These are phyloP conservation scores for Hypoxylon cercidicola DNA, from an alignment of 495 filamentous ascomycete species.

Conservation along the genomic window DNA sequence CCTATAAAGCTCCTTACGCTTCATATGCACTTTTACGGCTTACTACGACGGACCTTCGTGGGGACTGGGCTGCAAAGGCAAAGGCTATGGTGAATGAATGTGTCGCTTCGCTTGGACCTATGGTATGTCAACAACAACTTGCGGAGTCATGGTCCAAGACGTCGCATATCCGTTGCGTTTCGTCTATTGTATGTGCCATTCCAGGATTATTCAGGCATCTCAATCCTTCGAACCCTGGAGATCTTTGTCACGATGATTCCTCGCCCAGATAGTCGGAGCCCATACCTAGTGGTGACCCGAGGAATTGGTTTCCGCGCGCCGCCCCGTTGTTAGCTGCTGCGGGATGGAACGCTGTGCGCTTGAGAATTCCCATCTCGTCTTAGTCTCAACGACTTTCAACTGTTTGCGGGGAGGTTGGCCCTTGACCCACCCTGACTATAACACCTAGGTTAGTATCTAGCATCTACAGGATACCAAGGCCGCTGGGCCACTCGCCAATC, in stretches of 20 bases:
- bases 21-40: not conserved
- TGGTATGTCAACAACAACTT: too few species aligned
- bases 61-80: too few species aligned
- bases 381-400: conserved; percentile 25
- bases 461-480: not conserved
- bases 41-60: not conserved
- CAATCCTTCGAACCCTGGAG: conserved; percentile 15
- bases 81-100: too few species aligned
- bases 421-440: not conserved
- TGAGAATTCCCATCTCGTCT: conserved; percentile 43
- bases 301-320: conserved; percentile 37
- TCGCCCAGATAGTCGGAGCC: not conserved
- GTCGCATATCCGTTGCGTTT: not conserved
- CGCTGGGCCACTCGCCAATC: conserved; percentile 2
- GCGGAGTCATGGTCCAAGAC: too few species aligned
- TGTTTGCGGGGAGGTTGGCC: conserved; percentile 23
- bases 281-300: conserved; percentile 27
- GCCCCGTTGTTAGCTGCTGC: conserved; percentile 42
- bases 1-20: not conserved
- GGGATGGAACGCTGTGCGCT: conserved; percentile 42
- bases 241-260: conserved; percentile 23
- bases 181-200: not conserved
- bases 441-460: not conserved
- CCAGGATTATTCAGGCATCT: not conserved
- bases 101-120: too few species aligned